Evolutionary conservation across 345 rosid genomes (phyloP), one percentile per base, ranked within the genome.

Genomic region (Hirschfeldia incana): DNA sequence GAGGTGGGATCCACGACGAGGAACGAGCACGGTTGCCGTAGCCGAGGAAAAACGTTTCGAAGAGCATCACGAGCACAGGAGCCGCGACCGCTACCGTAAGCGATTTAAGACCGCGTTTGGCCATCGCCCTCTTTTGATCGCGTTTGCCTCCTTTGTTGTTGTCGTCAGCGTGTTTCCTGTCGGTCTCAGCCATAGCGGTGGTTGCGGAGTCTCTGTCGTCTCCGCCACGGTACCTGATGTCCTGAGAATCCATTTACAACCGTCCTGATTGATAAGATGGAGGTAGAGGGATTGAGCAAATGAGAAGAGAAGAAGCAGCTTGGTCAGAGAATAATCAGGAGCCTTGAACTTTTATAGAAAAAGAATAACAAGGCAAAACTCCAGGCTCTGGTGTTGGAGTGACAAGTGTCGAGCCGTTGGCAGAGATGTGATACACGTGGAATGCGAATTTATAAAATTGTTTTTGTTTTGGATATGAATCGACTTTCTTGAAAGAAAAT

Each of bases 61-160:
- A 42, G 61, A 88, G 76, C 69, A 92, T 85, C n/a, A 91, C 74
- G 67, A 88, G 80, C 9, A 92, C 78, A 26, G 97, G 98, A 63
- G 90, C 59, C 8, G 89, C 76, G 2, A 91, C 84, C 5, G 97
- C 97, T 26, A 88, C 15, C 58, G 83, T 75, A 4, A 94, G 83
- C 1, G 97, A 88, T 67, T 81, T 83, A 26, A 88, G 85, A 16
- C 97, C 92, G 28, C 91, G 93, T 81, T 88, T 91, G 42, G 95
- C 97, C 97, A 88, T 83, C 1, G 78, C 84, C 78, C 69, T 79
- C 74, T 83, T 85, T 77, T 80, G 84, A 65, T 84, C 85, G 15
- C 84, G 79, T 66, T 73, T 75, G 63, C 65, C 59, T 57, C 53
- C 74, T 59, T 67, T 62, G 70, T 69, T 64, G 71, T 60, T 62